Evolutionary conservation across 306 rosid species (phyloP).

Genomic region (Ormosia semicastrata): DNA sequence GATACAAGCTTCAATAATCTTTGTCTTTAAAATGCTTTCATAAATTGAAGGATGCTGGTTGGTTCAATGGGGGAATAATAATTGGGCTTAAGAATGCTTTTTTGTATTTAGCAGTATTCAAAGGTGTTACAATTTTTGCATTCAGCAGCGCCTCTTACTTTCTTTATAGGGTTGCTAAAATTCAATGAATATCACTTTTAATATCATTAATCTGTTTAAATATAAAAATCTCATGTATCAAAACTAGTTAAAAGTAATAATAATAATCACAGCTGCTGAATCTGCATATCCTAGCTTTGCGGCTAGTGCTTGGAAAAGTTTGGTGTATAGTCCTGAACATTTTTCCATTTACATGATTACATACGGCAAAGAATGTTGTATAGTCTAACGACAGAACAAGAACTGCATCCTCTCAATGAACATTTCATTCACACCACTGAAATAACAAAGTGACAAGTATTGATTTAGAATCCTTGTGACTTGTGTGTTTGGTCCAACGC

Average conservation of each 20-base stretch:
- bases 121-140: not conserved
- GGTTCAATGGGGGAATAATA: too few relatives aligned
- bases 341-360: slow-evolving; percentile 20
- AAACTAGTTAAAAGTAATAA: not conserved
- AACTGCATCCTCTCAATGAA: not conserved
- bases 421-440: not conserved
- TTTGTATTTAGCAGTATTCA: too few relatives aligned
- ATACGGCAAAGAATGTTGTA: slow-evolving; percentile 8
- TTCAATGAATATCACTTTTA: not conserved
- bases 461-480: not conserved
- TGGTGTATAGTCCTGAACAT: not conserved
- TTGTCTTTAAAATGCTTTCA: not conserved
- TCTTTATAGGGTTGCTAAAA: not conserved
- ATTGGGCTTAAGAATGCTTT: too few relatives aligned
- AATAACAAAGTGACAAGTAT: not conserved
- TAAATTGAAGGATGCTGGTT: not conserved
- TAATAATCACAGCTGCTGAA: not conserved
- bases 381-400: not conserved
- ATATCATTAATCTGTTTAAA: not conserved
- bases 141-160: not conserved
- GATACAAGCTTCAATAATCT: slow-evolving; percentile 13
- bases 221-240: not conserved
- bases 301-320: slow-evolving; percentile 29
- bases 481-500: not conserved
- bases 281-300: slow-evolving; percentile 7